Evolutionary conservation across 2,329 filamentous ascomycete genomes (phyloP), one percentile per base, ranked within the genome.

Genomic region (Talaromyces sp.): DNA sequence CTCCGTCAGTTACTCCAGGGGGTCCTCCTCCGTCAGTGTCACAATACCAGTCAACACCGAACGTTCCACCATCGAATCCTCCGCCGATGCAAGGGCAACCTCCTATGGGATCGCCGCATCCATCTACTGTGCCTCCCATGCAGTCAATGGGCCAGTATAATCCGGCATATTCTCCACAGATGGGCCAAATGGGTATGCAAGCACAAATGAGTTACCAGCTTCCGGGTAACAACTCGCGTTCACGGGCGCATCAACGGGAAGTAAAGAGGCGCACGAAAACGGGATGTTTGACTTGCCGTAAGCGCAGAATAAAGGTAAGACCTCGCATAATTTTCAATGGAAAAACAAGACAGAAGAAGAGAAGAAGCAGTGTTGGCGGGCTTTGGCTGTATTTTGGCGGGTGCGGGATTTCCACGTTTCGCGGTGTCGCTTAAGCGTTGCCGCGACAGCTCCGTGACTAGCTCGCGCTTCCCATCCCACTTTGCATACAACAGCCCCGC

Each of bases 241-340:
- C 73, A 81, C 84, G 70, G 82, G 87, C 88, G 71, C 87, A 90
- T 75, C 83, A 83, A 77, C 88, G 90, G 79, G 89, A 92, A 78
- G 90, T 91, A 76, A 91, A 91, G 80, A 84, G 89, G 70, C 83
- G 89, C 74, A 91, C 89, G 65, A 91, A 91, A 79, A 91, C 88
- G 1, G 88, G 88, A n/a, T 91, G 89, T 77, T 75, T 88, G 71
- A 88, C 85, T 25, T 88, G 85, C 78, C 80, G 85, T 72, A 87
- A 87, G 76, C 82, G 89, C 71, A 83, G 89, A 80, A 91, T 91
- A 77, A 91, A 91, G 88, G 89, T 91, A 79, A 78, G 85, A 73
- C 19, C 34, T 54, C 60, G 19, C 31, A 36, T 53, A 34, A 49
- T 34, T 38, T 54, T 13, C 51, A 25, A 47, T 25, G 13, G n/a